phyloP scores from a whole-genome alignment of 805 yeast genomes.

The Komagataella pseudopastoris region DNA sequence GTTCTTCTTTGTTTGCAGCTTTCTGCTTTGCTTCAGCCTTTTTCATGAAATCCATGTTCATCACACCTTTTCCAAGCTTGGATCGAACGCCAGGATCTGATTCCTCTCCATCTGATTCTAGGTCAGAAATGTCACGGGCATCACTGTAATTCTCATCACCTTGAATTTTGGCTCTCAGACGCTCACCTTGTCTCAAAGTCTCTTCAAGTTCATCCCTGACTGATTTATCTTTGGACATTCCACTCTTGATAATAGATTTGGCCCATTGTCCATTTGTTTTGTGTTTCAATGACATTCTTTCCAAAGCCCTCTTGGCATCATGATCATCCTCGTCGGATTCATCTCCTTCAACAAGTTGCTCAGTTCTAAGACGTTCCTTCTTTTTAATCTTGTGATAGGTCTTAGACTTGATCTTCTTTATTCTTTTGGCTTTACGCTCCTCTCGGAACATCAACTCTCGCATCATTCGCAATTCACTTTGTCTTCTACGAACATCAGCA shows the following conservation, averaged over 20 bases:
- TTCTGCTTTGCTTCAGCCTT: slow-evolving; percentile 68
- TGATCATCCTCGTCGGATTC: slow-evolving; percentile 43
- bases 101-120: slow-evolving; percentile 31
- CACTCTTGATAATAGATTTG: slow-evolving; percentile 75
- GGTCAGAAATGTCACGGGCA: slow-evolving; percentile 32
- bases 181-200: slow-evolving; percentile 82
- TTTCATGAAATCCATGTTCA: slow-evolving; percentile 93
- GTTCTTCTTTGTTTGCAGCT: slow-evolving; percentile 40
- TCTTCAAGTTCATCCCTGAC: slow-evolving; percentile 87
- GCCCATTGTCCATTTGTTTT: slow-evolving; percentile 89
- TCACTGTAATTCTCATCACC: slow-evolving; percentile 34
- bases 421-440: slow-evolving; percentile 78
- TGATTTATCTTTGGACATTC: slow-evolving; percentile 75
- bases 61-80: slow-evolving; percentile 71
- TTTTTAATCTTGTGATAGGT: slow-evolving; percentile 76
- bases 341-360: slow-evolving; percentile 52
- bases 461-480: slow-evolving; percentile 79
- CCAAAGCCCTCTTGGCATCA: slow-evolving; percentile 70
- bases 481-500: slow-evolving; percentile 66
- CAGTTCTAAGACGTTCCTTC: slow-evolving; percentile 63
- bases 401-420: slow-evolving; percentile 92
- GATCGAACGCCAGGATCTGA: slow-evolving; percentile 22
- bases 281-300: slow-evolving; percentile 86
- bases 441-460: slow-evolving; percentile 95
- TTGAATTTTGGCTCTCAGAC: slow-evolving; percentile 55